A percentile compares a stretch with the other conserved stretches of the same genome.
These are phyloP conservation scores for Calocybe gambosa DNA, from an alignment of 1,284 basidiomycete genomes.

Conservation along the genomic window DNA sequence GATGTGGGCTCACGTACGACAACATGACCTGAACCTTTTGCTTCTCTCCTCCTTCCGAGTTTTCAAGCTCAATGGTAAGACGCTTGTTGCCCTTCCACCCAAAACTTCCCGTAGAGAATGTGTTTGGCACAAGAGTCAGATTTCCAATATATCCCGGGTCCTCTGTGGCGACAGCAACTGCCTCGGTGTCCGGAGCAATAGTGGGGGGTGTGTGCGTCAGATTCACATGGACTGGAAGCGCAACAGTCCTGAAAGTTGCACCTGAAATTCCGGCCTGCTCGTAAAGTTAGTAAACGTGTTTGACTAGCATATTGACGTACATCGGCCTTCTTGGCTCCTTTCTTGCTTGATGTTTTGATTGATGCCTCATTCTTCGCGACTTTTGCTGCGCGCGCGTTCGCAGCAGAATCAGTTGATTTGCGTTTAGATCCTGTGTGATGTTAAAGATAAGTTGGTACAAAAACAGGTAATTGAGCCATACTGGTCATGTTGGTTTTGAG, in stretches of 20 bases:
- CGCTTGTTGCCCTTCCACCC: constrained; percentile 77
- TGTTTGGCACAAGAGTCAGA: constrained; percentile 47
- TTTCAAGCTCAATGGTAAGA: constrained; percentile 56
- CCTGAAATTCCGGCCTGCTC: constrained; percentile 40
- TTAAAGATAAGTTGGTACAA: neutral
- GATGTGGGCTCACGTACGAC: constrained; percentile 42
- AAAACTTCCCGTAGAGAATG: constrained; percentile 69
- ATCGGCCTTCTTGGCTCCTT: constrained; percentile 15
- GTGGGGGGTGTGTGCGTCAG: constrained; percentile 62
- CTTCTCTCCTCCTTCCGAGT: constrained; percentile 44
- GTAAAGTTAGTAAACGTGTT: constrained; percentile 7
- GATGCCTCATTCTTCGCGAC: constrained; percentile 18
- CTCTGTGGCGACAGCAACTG: constrained; percentile 27
- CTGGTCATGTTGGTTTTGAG: neutral
- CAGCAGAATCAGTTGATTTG: constrained; percentile 17
- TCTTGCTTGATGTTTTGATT: constrained; percentile 14
- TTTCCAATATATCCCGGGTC: constrained; percentile 63
- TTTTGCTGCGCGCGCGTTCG: constrained; percentile 20
- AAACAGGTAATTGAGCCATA: neutral
- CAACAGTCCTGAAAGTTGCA: constrained; percentile 55
- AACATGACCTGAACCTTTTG: constrained; percentile 72
- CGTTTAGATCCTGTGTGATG: constrained; percentile 23
- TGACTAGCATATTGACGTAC: constrained; percentile 7
- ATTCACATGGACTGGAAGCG: constrained; percentile 61
- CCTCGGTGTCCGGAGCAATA: constrained; percentile 29